phyloP scores from a whole-genome alignment of 768 basidiomycete genomes.

The Tubosaeta sp. region DNA sequence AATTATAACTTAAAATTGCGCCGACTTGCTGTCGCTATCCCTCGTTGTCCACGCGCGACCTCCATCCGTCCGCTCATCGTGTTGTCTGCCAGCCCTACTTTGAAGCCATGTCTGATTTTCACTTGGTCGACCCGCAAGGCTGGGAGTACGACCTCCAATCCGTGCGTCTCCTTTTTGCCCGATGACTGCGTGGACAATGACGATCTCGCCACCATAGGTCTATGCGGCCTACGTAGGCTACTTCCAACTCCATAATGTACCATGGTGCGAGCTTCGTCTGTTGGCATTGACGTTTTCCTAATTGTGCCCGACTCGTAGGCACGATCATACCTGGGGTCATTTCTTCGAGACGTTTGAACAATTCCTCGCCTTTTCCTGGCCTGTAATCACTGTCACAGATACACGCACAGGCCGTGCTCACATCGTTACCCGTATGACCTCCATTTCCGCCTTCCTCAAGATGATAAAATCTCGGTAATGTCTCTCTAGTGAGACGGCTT shows the following conservation, averaged over 20 bases:
- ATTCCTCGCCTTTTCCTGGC: slow-evolving; percentile 82
- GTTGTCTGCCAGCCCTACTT: background rate
- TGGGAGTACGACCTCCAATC: slow-evolving; percentile 82
- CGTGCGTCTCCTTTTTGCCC: slow-evolving; percentile 36
- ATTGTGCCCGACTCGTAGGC: slow-evolving; percentile 40
- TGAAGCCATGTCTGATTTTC: slow-evolving; percentile 57
- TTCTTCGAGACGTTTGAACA: slow-evolving; percentile 75
- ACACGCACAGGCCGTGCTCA: slow-evolving; percentile 66
- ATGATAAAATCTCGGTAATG: slow-evolving; percentile 78
- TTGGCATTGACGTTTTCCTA: background rate
- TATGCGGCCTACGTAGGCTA: slow-evolving; percentile 78
- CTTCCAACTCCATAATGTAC: slow-evolving; percentile 65
- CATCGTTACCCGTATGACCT: slow-evolving; percentile 71
- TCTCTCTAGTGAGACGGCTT: background rate
- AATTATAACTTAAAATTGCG: slow-evolving; percentile 14
- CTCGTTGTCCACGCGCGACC: background rate
- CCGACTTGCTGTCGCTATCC: background rate
- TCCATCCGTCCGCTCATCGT: background rate
- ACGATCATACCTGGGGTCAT: slow-evolving; percentile 76
- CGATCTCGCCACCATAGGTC: slow-evolving; percentile 30
- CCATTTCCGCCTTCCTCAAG: slow-evolving; percentile 70
- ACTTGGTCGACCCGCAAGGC: slow-evolving; percentile 67
- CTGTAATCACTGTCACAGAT: slow-evolving; percentile 74
- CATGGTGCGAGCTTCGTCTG: slow-evolving; percentile 44
- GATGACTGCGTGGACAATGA: slow-evolving; percentile 1